Conservation (phyloP, 83 land plant species). For the Thuja plicata region DNA sequence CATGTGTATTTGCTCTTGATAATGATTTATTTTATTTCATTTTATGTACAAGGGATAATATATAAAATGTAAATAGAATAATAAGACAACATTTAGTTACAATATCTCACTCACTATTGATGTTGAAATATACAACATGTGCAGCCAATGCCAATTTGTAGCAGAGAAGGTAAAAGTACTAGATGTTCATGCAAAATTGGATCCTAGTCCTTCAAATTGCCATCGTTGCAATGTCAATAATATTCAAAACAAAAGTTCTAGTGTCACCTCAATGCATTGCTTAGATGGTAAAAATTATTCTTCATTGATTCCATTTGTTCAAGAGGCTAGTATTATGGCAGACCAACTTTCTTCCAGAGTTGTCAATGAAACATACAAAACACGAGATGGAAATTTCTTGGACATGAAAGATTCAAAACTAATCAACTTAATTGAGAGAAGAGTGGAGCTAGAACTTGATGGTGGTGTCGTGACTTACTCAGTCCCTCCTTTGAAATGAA, state of each 20-base stretch:
- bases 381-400: not conserved
- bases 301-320: not conserved
- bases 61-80: not conserved
- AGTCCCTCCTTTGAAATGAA: not conserved
- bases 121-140: not conserved
- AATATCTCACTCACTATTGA: not conserved
- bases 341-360: not conserved
- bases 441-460: too few relatives aligned
- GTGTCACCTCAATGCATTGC: not conserved
- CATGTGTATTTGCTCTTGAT: not conserved
- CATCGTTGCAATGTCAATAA: not conserved
- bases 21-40: not conserved
- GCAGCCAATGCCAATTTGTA: slow-evolving; percentile 8
- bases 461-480: not conserved
- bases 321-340: not conserved
- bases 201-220: too few relatives aligned
- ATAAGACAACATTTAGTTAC: not conserved
- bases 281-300: not conserved
- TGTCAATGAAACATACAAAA: not conserved
- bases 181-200: too few relatives aligned
- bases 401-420: not conserved
- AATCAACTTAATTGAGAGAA: too few relatives aligned
- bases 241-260: not conserved
- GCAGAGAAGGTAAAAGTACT: slow-evolving; percentile 7
- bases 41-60: not conserved